Base-by-base conservation (phyloP, 1,284 basidiomycete genomes). In the Cryptococcus hybrid region DNA sequence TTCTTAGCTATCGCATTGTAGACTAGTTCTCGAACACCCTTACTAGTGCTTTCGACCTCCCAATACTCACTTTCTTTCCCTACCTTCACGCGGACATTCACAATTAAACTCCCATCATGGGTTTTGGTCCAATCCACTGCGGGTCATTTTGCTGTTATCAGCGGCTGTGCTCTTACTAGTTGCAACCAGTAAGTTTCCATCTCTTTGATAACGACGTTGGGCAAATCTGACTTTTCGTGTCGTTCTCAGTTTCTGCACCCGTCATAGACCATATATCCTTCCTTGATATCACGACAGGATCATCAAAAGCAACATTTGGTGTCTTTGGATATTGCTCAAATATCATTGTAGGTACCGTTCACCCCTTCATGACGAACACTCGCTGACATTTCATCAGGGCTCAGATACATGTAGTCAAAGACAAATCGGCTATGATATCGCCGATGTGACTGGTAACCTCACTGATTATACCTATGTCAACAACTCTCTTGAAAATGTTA, bases 291-390 rank as follows among this genome's bases (percentile, higher is more conserved):
- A 42, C 59, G n/a, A 38, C 30, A 18, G 50, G 50, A 4, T 52
- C 55, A 8, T 37, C 47, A 7, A 43, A 52, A 11, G 39, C 56
- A 7, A 64, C 63, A 5, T 73, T 75, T 42, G 75, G 76, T 46
- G 69, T 66, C 0, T 73, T 74, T 24, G 75, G 75, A 0, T 74
- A 71, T 59, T 77, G 75, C 47, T 44, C 58, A 13, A 43, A 57
- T 24, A 51, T 57, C n/a, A 53, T 43, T 53, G 62, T 62, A 36
- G 57, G 63, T 55, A 40, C 51, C 2, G 15, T 45, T 52, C 15
- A 7, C 12, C 38, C 47, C 3, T 11, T 47, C 34, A 15, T 46
- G 7, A 12, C 18, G 24, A 42, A 52, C 13, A 34, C 12, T 30
- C 34, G 5, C 34, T n/a, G 36, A 54, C 18, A 39, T 34, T 18